Evolutionary conservation across 345 rosid species (phyloP).

Genomic region (Gossypium turneri): DNA sequence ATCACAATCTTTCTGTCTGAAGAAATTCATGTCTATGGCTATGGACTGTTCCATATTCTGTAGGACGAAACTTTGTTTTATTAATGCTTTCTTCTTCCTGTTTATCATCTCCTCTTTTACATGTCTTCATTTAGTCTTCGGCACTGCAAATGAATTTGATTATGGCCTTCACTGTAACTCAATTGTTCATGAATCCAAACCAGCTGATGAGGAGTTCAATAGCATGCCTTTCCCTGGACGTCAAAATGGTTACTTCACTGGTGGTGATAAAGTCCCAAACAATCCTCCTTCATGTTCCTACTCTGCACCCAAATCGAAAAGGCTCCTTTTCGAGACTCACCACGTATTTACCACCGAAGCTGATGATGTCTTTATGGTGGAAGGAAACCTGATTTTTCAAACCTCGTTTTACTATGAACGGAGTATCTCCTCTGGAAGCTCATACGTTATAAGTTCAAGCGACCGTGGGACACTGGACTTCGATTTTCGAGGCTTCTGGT

Average conservation of each 20-base stretch:
- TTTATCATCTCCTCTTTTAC: too few relatives aligned
- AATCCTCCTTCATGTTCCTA: neutral
- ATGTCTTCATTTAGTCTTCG: neutral
- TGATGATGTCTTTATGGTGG: conserved; percentile 20
- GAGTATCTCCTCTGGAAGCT: neutral
- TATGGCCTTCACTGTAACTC: neutral
- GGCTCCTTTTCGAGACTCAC: neutral
- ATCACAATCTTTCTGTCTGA: neutral
- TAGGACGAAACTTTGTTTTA: neutral
- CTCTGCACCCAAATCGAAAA: neutral
- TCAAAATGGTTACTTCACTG: neutral
- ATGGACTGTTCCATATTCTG: neutral
- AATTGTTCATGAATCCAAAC: neutral
- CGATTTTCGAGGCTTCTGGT: conserved; percentile 46
- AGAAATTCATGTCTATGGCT: neutral
- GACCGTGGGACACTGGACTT: conserved; percentile 5
- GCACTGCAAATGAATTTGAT: neutral
- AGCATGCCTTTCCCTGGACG: neutral
- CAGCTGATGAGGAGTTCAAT: neutral
- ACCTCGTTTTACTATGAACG: neutral
- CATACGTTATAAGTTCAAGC: neutral
- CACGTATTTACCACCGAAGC: conserved; percentile 6
- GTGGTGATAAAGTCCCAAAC: neutral
- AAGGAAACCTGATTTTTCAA: conserved; percentile 15
- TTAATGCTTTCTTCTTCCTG: neutral